Conservation (phyloP, 1,284 basidiomycete species). For the Ustilago esculenta region DNA sequence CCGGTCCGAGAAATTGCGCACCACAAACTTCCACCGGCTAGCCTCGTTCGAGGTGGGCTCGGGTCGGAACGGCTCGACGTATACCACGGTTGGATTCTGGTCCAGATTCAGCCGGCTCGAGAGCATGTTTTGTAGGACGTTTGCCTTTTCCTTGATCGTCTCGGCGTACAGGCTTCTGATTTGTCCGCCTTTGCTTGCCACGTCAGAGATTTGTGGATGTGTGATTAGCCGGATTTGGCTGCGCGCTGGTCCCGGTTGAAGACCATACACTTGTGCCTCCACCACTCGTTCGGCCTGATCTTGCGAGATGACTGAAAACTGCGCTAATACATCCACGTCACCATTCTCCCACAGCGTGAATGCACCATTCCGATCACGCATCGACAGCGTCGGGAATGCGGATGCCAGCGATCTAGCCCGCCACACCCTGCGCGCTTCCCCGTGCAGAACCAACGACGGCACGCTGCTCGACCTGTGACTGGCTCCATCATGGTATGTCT, state of each 20-base stretch:
- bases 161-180: slow-evolving; percentile 56
- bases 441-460: slow-evolving; percentile 3
- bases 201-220: slow-evolving; percentile 5
- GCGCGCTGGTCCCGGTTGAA: slow-evolving; percentile 35
- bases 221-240: slow-evolving; percentile 27
- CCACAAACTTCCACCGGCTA: not conserved
- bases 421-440: slow-evolving; percentile 29
- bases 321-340: slow-evolving; percentile 43
- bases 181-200: not conserved
- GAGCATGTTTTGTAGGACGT: slow-evolving; percentile 34
- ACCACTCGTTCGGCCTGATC: slow-evolving; percentile 3
- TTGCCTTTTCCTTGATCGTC: slow-evolving; percentile 44
- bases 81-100: slow-evolving; percentile 15
- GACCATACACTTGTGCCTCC: slow-evolving; percentile 27
- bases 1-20: slow-evolving; percentile 25
- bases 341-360: slow-evolving; percentile 40
- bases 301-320: slow-evolving; percentile 14
- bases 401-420: slow-evolving; percentile 8
- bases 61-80: not conserved
- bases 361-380: slow-evolving; percentile 5
- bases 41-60: not conserved
- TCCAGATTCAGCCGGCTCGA: slow-evolving; percentile 33
- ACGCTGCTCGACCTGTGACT: not conserved
- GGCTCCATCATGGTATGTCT: not conserved
- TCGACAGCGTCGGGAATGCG: slow-evolving; percentile 24